phyloP scores from a whole-genome alignment of 192 early-diverging fungal genomes.

The Backusella luteola region DNA sequence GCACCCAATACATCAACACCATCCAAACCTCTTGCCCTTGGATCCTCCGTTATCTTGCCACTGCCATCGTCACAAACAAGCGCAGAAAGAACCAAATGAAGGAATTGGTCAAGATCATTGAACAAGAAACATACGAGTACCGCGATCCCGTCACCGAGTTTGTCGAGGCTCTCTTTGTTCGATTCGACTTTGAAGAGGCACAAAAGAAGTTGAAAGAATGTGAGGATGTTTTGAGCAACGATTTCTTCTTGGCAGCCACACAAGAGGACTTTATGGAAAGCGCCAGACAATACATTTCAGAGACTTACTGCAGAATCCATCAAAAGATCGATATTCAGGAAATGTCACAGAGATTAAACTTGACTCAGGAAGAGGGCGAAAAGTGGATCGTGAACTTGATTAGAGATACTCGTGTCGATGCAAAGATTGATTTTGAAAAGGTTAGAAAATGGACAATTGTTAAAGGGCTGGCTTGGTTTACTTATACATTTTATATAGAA shows the following conservation, averaged over 20 bases:
- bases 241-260: conserved; percentile 90
- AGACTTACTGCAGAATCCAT: conserved; percentile 97
- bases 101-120: conserved; percentile 85
- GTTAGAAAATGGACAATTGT: conserved; percentile 30
- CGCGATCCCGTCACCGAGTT: conserved; percentile 95
- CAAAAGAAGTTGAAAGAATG: conserved; percentile 86
- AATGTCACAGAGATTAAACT: conserved; percentile 79
- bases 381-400: conserved; percentile 99
- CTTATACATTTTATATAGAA: conserved; percentile 43
- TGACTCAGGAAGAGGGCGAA: conserved; percentile 89
- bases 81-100: conserved; percentile 81
- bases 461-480: background rate
- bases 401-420: conserved; percentile 92
- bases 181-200: conserved; percentile 94
- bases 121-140: conserved; percentile 84
- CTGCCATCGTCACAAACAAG: conserved; percentile 90
- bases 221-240: conserved; percentile 81
- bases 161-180: conserved; percentile 86
- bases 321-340: conserved; percentile 90
- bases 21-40: conserved; percentile 97
- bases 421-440: conserved; percentile 94
- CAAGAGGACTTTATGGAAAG: conserved; percentile 94
- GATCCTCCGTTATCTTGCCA: conserved; percentile 92
- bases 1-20: conserved; percentile 92
- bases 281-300: conserved; percentile 90